phyloP scores from a whole-genome alignment of 345 rosid genomes.

The Bruguiera sexangula region DNA sequence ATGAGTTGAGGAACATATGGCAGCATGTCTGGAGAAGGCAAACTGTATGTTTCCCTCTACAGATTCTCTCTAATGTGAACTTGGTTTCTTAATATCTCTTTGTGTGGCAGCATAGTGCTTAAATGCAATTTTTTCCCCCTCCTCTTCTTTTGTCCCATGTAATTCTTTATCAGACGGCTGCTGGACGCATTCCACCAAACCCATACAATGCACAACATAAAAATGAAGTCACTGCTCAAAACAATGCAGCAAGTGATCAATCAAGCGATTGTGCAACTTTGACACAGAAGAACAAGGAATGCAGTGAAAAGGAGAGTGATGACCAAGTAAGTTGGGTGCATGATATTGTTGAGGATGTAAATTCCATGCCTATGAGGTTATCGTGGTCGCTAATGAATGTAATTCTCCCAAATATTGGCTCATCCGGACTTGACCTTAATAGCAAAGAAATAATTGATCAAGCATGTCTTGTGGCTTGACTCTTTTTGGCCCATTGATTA shows the following conservation, averaged over 20 bases:
- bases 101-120: constrained; percentile 8
- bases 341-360: not conserved
- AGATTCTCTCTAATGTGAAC: not conserved
- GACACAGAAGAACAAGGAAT: constrained; percentile 26
- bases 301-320: constrained; percentile 41
- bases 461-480: not conserved
- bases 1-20: constrained; percentile 73
- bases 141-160: too few species aligned
- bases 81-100: not conserved
- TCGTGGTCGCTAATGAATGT: not conserved
- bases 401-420: not conserved
- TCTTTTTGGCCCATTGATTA: constrained; percentile 4
- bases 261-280: constrained; percentile 45
- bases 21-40: constrained; percentile 77
- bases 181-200: constrained; percentile 34
- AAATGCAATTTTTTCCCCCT: not conserved
- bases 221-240: constrained; percentile 42
- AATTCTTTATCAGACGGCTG: constrained; percentile 37
- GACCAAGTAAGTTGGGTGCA: constrained; percentile 35
- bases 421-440: not conserved
- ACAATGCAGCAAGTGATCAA: constrained; percentile 39
- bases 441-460: not conserved
- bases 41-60: constrained; percentile 26
- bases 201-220: constrained; percentile 28
- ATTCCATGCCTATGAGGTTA: not conserved